Evolutionary conservation across 2,329 filamentous ascomycete genomes (phyloP).

Genomic region (Hymenotorrendiella dingleyae): DNA sequence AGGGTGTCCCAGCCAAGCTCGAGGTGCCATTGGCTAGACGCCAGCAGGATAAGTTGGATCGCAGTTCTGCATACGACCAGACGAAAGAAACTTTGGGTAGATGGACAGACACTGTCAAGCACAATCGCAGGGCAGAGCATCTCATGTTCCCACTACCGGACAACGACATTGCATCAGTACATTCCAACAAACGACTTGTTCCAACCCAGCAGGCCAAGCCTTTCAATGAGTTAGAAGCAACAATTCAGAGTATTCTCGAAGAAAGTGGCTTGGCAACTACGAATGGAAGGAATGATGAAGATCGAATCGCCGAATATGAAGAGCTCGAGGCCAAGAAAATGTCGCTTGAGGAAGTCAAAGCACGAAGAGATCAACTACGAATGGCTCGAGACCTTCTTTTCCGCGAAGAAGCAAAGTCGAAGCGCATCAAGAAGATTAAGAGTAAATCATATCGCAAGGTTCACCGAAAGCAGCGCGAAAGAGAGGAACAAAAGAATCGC

Average conservation of each 20-base stretch:
- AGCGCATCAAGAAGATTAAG: slow-evolving; percentile 98
- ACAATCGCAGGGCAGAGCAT: slow-evolving; percentile 86
- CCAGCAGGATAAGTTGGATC: slow-evolving; percentile 80
- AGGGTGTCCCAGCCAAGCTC: slow-evolving; percentile 60
- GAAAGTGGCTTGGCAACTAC: slow-evolving; percentile 69
- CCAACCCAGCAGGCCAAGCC: slow-evolving; percentile 59
- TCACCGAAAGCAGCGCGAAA: slow-evolving; percentile 72
- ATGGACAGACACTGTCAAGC: slow-evolving; percentile 94
- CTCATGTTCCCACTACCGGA: slow-evolving; percentile 80
- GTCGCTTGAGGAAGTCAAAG: slow-evolving; percentile 66
- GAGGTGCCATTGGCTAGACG: slow-evolving; percentile 77
- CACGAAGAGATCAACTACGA: slow-evolving; percentile 67
- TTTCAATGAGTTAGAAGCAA: slow-evolving; percentile 75
- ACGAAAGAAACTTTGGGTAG: slow-evolving; percentile 84
- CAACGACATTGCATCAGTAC: slow-evolving; percentile 53
- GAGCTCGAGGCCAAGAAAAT: slow-evolving; percentile 66
- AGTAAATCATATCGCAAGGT: slow-evolving; percentile 91
- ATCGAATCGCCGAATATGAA: slow-evolving; percentile 62
- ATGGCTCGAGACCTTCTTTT: slow-evolving; percentile 80
- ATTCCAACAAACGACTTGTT: slow-evolving; percentile 57
- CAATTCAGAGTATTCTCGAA: slow-evolving; percentile 82
- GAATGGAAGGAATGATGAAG: slow-evolving; percentile 54
- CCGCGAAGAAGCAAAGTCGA: slow-evolving; percentile 79
- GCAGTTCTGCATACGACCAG: slow-evolving; percentile 78
- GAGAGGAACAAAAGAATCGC: slow-evolving; percentile 49